These are phyloP conservation scores for Solanum chacoense DNA, from an alignment of 305 asterid genomes.

Conservation along the genomic window DNA sequence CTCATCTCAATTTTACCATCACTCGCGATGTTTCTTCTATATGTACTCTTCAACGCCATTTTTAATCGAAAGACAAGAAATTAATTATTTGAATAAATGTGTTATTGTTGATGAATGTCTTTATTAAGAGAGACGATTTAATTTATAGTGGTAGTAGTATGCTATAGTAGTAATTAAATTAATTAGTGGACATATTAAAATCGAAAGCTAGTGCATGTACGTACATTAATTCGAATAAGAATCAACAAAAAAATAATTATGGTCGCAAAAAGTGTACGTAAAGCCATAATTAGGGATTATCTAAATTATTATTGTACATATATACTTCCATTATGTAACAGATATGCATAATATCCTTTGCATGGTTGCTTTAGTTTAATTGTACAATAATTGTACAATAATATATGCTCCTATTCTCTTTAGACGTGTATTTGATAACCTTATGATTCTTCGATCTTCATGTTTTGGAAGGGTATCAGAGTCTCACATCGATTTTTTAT, in stretches of 20 bases:
- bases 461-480: neutral
- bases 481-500: neutral
- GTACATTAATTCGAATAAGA: neutral
- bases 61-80: neutral
- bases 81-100: neutral
- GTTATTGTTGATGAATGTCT: neutral
- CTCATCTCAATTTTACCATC: conserved; percentile 14
- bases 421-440: neutral
- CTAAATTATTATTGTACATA: neutral
- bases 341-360: too few relatives aligned
- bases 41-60: conserved; percentile 4
- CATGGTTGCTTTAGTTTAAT: neutral
- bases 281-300: neutral
- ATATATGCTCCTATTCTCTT: neutral
- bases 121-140: neutral
- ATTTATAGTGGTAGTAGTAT: neutral
- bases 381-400: neutral
- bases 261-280: neutral
- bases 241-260: neutral
- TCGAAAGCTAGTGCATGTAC: neutral
- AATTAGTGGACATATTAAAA: neutral
- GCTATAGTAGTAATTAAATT: neutral
- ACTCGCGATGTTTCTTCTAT: neutral
- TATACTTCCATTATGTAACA: too few relatives aligned
- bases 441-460: neutral